Base-by-base conservation (phyloP, 306 rosid genomes). In the Coriaria nepalensis region DNA sequence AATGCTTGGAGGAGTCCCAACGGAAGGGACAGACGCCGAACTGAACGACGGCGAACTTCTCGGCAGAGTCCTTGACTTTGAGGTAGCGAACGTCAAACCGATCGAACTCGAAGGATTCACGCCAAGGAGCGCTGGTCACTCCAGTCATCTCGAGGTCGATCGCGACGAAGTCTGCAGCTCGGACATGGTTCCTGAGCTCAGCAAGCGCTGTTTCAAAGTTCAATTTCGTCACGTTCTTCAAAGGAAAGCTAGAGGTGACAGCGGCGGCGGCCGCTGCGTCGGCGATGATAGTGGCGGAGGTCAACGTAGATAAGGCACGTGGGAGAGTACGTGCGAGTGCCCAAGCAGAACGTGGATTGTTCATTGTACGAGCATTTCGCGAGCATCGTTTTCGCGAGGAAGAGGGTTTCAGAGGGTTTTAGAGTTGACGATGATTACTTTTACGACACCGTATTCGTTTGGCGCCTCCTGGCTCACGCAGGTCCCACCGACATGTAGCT, bases 101-200 rank as follows among this genome's bases (percentile, higher is more conserved):
- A 59, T 90, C 98, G 61, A 81, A 84, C 58, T 69, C 81, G 20
- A 81, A 38, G 5, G 81, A 77, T 13, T 90, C 95, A 5, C 95
- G 87, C 98, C 98, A 85, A 0, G 98, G 98, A 13, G 98, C 82
- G 39, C 85, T 90, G 46, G 98, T 79, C 37, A 90, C 37, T 9
- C 98, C 98, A 11, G 78, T 85, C 95, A 90, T 90, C 56, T 90
- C 98, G 5, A 90, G 92, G 75, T 90, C 98, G 35, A 90, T 72
- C 61, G 98, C 84, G 5, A 90, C 94, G 63, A 84, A 90, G 49
- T 90, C 85, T 10, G 92, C 78, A 44, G 82, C 64, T 12, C 82
- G 74, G 34, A 90, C 81, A 45, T 68, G 81, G 70, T 38, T 66
- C 10, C 83, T 80, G 44, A 90, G 92, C 52, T 81, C 94, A 12